Evolutionary conservation across 305 asterid species (phyloP).

Genomic region (Fraxinus latifolia): DNA sequence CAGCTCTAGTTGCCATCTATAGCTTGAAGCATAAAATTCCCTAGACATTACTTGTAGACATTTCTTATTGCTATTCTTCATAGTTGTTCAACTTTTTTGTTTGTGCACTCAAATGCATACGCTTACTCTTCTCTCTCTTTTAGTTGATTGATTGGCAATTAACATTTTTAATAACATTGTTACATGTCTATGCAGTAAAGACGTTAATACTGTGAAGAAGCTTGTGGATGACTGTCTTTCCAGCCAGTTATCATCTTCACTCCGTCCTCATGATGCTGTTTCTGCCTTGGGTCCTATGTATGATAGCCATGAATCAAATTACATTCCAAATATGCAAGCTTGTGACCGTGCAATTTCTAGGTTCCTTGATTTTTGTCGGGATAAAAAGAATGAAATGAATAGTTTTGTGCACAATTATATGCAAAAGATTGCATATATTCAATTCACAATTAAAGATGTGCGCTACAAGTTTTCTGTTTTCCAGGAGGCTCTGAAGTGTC

Average conservation of each 20-base stretch:
- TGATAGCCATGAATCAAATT: conserved; percentile 68
- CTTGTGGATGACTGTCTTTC: conserved; percentile 89
- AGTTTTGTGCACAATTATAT: conserved; percentile 72
- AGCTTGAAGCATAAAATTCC: conserved; percentile 1
- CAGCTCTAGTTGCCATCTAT: neutral
- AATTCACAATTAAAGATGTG: conserved; percentile 73
- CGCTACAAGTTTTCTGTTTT: conserved; percentile 77
- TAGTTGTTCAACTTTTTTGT: neutral
- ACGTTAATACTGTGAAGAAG: conserved; percentile 80
- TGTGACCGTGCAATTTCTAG: conserved; percentile 61
- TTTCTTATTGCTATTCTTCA: neutral
- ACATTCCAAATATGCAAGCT: conserved; percentile 78
- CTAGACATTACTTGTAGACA: neutral
- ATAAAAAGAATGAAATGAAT: conserved; percentile 86
- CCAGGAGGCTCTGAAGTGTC: conserved; percentile 89
- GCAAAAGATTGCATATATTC: conserved; percentile 86
- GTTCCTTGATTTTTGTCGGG: conserved; percentile 63
- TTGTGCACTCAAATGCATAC: neutral
- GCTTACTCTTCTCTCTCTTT: neutral
- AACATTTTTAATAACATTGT: conserved; percentile 1
- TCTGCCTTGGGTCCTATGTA: conserved; percentile 97
- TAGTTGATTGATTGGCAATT: conserved; percentile 10
- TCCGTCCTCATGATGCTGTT: conserved; percentile 99
- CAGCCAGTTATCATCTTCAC: conserved; percentile 66
- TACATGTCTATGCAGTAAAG: conserved; percentile 68